phyloP scores from a whole-genome alignment of 768 basidiomycete genomes.

The Asterophora parasitica region DNA sequence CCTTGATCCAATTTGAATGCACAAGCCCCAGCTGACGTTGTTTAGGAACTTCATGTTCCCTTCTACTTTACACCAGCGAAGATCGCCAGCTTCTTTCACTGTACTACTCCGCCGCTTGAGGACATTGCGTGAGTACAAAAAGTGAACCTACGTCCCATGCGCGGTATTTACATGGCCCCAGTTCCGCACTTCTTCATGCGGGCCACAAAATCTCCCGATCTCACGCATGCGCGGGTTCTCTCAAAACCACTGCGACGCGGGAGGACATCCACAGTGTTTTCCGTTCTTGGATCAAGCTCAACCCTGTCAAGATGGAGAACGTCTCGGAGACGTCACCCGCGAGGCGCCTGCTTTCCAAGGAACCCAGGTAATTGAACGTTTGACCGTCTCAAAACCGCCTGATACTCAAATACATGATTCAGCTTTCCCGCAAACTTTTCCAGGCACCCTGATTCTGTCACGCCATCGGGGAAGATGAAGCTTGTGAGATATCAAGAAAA shows the following conservation, averaged over 20 bases:
- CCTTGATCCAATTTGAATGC: conserved; percentile 16
- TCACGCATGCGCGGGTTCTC: conserved; percentile 82
- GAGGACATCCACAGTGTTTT: conserved; percentile 75
- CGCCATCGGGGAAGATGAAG: conserved; percentile 60
- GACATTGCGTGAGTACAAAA: conserved; percentile 61
- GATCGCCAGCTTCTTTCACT: conserved; percentile 80
- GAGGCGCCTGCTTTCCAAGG: conserved; percentile 58
- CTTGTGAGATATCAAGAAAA: conserved; percentile 89
- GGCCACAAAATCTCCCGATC: conserved; percentile 86
- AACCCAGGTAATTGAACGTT: conserved; percentile 49
- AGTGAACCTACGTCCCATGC: neutral
- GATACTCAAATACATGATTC: conserved; percentile 2
- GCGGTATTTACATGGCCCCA: conserved; percentile 23
- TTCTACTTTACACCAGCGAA: conserved; percentile 89
- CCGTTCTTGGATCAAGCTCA: conserved; percentile 74
- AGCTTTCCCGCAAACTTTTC: conserved; percentile 72
- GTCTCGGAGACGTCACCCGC: conserved; percentile 73
- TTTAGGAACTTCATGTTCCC: conserved; percentile 66
- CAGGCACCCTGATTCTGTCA: conserved; percentile 61
- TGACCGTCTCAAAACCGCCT: neutral
- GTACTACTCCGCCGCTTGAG: conserved; percentile 67
- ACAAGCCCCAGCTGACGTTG: neutral
- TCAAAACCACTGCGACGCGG: conserved; percentile 83
- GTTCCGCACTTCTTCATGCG: conserved; percentile 85
- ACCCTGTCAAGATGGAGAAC: conserved; percentile 84